These are phyloP conservation scores for Xylaria bambusicola DNA, from an alignment of 495 filamentous ascomycete genomes.

Conservation along the genomic window DNA sequence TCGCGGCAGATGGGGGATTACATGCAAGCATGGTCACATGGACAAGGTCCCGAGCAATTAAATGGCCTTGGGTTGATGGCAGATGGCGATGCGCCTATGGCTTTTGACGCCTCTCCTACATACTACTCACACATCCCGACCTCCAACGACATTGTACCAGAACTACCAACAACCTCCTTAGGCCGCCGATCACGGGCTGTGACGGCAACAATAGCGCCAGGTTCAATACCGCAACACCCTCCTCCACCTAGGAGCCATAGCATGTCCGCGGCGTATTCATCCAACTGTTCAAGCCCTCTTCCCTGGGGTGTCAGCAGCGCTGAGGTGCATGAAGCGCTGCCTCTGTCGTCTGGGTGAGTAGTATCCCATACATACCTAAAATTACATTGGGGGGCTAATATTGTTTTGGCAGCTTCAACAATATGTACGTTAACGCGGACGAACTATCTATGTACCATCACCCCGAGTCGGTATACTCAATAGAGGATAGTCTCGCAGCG, in stretches of 20 bases:
- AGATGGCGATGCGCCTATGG: constrained; percentile 28
- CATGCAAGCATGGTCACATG: constrained; percentile 31
- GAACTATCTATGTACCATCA: constrained; percentile 33
- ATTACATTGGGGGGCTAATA: constrained; percentile 2
- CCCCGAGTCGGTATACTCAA: constrained; percentile 29
- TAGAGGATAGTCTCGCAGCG: constrained; percentile 29
- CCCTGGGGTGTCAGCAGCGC: constrained; percentile 27
- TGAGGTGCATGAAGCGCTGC: constrained; percentile 25
- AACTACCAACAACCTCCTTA: constrained; percentile 20
- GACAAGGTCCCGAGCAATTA: constrained; percentile 26
- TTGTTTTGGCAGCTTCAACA: constrained; percentile 21
- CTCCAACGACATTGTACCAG: constrained; percentile 31
- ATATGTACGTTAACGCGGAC: constrained; percentile 27
- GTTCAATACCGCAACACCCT: constrained; percentile 24
- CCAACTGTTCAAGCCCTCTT: constrained; percentile 27
- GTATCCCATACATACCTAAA: no score
- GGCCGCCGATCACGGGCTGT: constrained; percentile 28
- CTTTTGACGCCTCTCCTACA: constrained; percentile 24
- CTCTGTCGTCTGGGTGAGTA: constrained; percentile 29
- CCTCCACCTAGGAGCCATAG: constrained; percentile 32
- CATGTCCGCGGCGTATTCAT: constrained; percentile 29
- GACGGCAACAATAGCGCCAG: constrained; percentile 24
- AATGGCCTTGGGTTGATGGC: constrained; percentile 28
- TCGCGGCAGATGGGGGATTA: constrained; percentile 30
- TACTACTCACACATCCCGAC: constrained; percentile 28